Evolutionary conservation across 2,329 filamentous ascomycete species (phyloP), one percentile per base, ranked within the genome.

Genomic region (Beauveria caledonica): DNA sequence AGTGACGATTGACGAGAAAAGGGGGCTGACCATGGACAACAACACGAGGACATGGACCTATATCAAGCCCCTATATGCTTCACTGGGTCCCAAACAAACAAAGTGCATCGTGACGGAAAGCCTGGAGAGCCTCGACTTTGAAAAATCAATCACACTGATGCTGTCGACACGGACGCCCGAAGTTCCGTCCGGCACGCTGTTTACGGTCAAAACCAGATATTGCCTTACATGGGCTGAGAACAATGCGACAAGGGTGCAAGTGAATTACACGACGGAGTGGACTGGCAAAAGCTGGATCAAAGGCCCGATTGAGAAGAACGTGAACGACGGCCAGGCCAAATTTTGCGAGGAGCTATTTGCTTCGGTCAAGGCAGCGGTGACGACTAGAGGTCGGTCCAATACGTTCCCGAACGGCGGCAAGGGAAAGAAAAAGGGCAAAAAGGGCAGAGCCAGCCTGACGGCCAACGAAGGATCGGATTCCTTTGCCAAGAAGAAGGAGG

Each of bases 271-370:
- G 2, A 89, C 97, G 48, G 95, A 99, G 70, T 99, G 95, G 95
- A 87, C 88, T 3, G 92, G 92, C 67, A 99, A 97, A 80, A 97
- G 92, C 77, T 99, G 94, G 94, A 77, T 99, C 50, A 97, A 94
- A 78, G 90, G 92, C 95, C 90, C 94, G 2, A 99, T 99, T 66
- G 94, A 99, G 72, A 97, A 96, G 72, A 93, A 91, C 62, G 91
- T 92, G 48, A 92, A 89, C 64, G 92, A 97, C 60, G 94, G 94
- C 29, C 94, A 99, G 74, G 81, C 80, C 9, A 81, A 86, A 61
- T 96, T 95, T 71, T 89, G 88, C 64, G 92, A 88, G 66, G 89
- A 93, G 60, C 76, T 99, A 5, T 83, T 92, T 58, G 84, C 86
- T 10, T 82, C 86, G 29, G 78, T 97, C 19, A 91, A 87, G 70